Evolutionary conservation across 345 rosid genomes (phyloP), one percentile per base, ranked within the genome.

Genomic region (Camelina sativa): DNA sequence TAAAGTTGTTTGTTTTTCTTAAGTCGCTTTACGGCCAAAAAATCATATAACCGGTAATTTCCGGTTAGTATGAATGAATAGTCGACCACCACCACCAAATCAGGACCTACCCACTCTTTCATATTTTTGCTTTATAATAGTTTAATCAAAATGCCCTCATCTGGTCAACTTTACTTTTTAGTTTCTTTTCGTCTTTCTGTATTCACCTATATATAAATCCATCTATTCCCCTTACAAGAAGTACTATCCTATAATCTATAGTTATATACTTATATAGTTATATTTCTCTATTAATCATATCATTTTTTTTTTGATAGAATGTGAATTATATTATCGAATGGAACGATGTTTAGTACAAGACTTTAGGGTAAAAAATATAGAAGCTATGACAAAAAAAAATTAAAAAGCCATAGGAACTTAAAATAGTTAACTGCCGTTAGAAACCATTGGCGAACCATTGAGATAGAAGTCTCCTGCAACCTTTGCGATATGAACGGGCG

Each of bases 11-110:
- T 48, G 17, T 8, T 37, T 28, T 58, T 48, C 51, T 6, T 37
- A 41, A 41, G 20, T 48, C 0, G 38, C 60, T 71, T 61, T 61
- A 37, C 28, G 28, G 67, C 60, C 59, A 32, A 34, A 51, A 15
- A 63, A 41, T 30, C 35, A 54, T 64, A 19, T 64, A 62, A 73
- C 70, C 54, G 17, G 70, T 43, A 73, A 43, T 43, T 34, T 11
- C 64, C 57, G 71, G 48, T 55, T 55, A 54, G 40, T 12, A 54
- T 30, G 37, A 54, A 64, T 41, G 47, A 73, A 54, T 17, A 64
- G 64, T 43, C 57, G 19, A 64, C 48, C 30, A 73, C 71, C 58
- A 54, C 56, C 40, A 73, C 71, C 65, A 73, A 65, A 73, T 46
- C 40, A 5, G 77, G 77, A 65, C 77, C 65, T 55, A 73, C 71